These are phyloP conservation scores for Suaeda aralocaspica DNA, from an alignment of 148 eudicot species.

Conservation along the genomic window DNA sequence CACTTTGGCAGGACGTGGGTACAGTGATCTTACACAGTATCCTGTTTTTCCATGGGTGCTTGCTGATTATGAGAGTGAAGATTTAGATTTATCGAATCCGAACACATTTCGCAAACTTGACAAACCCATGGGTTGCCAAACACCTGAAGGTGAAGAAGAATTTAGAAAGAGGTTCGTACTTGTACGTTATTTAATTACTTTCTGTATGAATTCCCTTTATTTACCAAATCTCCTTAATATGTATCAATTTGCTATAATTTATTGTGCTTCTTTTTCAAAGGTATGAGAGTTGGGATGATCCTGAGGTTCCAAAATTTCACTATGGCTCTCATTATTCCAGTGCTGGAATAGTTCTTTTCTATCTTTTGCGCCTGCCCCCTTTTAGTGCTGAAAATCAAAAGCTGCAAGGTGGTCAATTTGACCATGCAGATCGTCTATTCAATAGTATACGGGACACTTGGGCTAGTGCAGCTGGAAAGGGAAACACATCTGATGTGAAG, in stretches of 20 bases:
- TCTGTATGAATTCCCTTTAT: neutral
- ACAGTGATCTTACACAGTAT: constrained; percentile 98
- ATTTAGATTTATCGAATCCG: constrained; percentile 66
- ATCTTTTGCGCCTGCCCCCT: constrained; percentile 91
- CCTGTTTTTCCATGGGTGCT: constrained; percentile 99
- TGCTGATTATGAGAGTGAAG: constrained; percentile 94
- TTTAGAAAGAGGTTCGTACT: constrained; percentile 72
- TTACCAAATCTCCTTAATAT: neutral
- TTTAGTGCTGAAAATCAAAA: constrained; percentile 89
- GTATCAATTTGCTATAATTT: neutral
- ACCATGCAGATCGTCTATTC: constrained; percentile 99
- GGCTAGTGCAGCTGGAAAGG: constrained; percentile 97
- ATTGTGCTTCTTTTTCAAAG: constrained; percentile 29
- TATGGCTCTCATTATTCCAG: constrained; percentile 99
- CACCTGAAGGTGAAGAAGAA: constrained; percentile 90
- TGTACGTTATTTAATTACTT: constrained; percentile 10
- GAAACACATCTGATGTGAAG: constrained; percentile 97
- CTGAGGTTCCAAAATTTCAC: constrained; percentile 96
- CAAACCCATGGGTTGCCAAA: constrained; percentile 99
- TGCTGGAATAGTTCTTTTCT: constrained; percentile 98
- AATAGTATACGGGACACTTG: constrained; percentile 87
- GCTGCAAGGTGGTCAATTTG: constrained; percentile 99
- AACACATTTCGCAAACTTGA: constrained; percentile 81
- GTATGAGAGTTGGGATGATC: constrained; percentile 99
- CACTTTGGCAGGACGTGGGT: constrained; percentile 98